Conservation (phyloP, 495 filamentous ascomycete genomes). For the Neurospora tetrasperma region DNA sequence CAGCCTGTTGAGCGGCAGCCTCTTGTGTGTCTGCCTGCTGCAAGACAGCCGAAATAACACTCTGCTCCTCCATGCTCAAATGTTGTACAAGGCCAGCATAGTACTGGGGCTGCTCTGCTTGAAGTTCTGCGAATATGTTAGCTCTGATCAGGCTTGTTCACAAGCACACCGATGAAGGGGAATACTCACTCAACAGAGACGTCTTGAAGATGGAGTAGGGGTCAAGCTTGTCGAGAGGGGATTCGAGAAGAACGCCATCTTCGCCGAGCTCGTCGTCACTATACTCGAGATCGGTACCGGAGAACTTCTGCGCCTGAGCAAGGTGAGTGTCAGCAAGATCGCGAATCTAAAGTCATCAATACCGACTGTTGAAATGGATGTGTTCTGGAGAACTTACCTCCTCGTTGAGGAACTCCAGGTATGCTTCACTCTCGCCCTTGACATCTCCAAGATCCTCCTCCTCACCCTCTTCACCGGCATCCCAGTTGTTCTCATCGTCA, state of each 20-base stretch:
- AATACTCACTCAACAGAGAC: constrained; percentile 65
- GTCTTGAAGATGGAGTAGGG: constrained; percentile 81
- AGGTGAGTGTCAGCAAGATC: constrained; percentile 23
- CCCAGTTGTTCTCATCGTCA: constrained; percentile 54
- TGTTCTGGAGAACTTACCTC: constrained; percentile 44
- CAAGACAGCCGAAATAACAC: constrained; percentile 66
- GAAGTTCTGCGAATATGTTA: constrained; percentile 51
- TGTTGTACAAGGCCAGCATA: constrained; percentile 72
- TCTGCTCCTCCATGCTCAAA: constrained; percentile 71
- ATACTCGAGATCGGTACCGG: constrained; percentile 43
- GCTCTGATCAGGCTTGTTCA: neutral
- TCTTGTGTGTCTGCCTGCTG: constrained; percentile 60
- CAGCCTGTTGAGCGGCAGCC: constrained; percentile 23
- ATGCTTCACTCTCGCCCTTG: constrained; percentile 84
- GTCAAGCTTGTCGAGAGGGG: constrained; percentile 87
- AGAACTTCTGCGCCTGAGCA: constrained; percentile 68
- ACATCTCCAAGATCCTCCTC: constrained; percentile 51
- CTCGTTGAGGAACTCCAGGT: constrained; percentile 89
- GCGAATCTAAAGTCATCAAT: constrained; percentile 4
- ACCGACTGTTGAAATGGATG: constrained; percentile 2
- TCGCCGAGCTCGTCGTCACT: constrained; percentile 86
- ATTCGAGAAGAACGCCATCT: constrained; percentile 85
- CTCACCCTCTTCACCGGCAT: constrained; percentile 35
- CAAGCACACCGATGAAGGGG: neutral
- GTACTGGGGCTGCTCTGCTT: constrained; percentile 82